Percentiles rank a stretch among this genome's conserved stretches.
Evolutionary conservation across 2,329 filamentous ascomycete species (phyloP).

Genomic region (Elsinoe perseae): DNA sequence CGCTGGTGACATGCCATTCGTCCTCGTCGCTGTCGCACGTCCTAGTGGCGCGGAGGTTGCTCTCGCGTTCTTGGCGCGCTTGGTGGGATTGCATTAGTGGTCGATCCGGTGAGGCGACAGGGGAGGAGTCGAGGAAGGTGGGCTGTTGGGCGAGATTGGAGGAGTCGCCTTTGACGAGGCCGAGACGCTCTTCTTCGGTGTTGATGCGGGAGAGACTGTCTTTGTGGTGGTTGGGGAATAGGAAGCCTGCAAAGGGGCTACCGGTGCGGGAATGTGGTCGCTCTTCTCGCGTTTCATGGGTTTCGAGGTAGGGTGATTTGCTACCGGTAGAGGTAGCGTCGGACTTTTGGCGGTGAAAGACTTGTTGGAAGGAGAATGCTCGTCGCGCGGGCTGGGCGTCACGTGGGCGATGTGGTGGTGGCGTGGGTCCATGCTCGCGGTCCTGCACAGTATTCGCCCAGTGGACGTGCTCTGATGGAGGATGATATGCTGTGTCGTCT

Average conservation of each 20-base stretch:
- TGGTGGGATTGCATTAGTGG: constrained; percentile 13
- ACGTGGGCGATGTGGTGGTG: constrained; percentile 46
- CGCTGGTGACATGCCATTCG: constrained; percentile 29
- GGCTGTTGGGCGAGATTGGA: constrained; percentile 16
- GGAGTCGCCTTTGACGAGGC: constrained; percentile 31
- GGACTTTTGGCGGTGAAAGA: constrained; percentile 56
- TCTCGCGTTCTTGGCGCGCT: constrained; percentile 7
- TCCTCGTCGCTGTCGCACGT: constrained; percentile 20
- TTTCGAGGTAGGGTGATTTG: constrained; percentile 12
- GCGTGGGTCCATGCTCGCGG: constrained; percentile 43
- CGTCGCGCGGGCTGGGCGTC: constrained; percentile 11
- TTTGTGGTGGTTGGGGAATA: not conserved
- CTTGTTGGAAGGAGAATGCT: constrained; percentile 78
- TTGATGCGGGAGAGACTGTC: constrained; percentile 16
- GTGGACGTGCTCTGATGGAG: constrained; percentile 39
- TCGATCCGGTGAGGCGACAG: constrained; percentile 8
- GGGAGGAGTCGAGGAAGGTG: constrained; percentile 18
- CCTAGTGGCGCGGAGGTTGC: not conserved
- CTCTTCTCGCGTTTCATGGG: not conserved
- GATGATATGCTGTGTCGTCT: constrained; percentile 42
- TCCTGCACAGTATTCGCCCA: constrained; percentile 35
- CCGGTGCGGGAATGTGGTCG: constrained; percentile 24
- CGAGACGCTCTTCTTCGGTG: constrained; percentile 34
- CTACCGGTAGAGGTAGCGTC: constrained; percentile 15
- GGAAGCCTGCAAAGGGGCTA: constrained; percentile 14